Base-by-base conservation (phyloP, 2,329 filamentous ascomycete species). In the Monilinia vaccinii-corymbosi region DNA sequence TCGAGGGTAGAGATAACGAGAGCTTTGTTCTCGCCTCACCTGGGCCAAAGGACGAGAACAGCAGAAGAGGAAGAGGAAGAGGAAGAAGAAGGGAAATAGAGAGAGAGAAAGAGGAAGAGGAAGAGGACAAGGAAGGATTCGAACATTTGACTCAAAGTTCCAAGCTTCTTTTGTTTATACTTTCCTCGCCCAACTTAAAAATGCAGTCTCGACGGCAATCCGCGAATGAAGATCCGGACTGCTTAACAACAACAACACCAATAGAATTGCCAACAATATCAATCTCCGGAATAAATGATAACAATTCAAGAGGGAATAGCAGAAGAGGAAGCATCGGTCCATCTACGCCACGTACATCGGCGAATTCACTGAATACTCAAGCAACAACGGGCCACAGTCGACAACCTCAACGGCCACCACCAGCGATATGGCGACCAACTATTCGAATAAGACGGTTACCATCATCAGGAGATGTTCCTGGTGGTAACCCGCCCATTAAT, bases 401-500 rank as follows among this genome's bases (percentile, higher is more conserved):
- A 36, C 51, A 55, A 44, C 8, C n/a, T 32, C 51, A 55, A 55
- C 25, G 51, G 11, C 38, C 28, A 23, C 51, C 51, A 44, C 59
- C 49, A n/a, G n/a, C 28, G n/a, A 50, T 28, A 51, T 61, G 62
- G 55, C 60, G 62, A 62, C 65, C 67, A 38, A 68, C 64, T 53
- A 68, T 68, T 46, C 62, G 67, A n/a, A 63, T 68, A 25, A 56
- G 66, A 42, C 55, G 67, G 14, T 40, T 60, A 5, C 56, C 65
- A 16, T 60, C 61, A 16, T 25, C 57, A 23, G 32, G 48, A 50
- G 34, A 55, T 16, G 25, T 60, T 13, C 23, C 25, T n/a, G 44
- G 32, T 18, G 31, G 23, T 16, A 58, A 57, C n/a, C 13, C 57
- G 21, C 57, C 46, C 14, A 42, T 18, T 13, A 55, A 59, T 34